phyloP scores from a whole-genome alignment of 2,329 filamentous ascomycete genomes.

The Apiospora rasikravindrae region DNA sequence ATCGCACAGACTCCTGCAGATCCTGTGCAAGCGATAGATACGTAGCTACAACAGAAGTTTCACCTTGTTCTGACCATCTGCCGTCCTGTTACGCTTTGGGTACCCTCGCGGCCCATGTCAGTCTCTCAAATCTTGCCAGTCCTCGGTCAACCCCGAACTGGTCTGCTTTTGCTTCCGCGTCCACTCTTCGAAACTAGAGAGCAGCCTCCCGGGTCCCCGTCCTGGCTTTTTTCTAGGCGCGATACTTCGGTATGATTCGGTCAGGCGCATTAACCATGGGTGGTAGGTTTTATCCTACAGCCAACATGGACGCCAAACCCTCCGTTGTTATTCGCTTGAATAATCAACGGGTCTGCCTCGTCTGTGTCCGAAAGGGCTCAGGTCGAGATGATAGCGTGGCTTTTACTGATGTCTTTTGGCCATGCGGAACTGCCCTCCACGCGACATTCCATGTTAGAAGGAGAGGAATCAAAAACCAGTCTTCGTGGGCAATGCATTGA shows the following conservation, averaged over 20 bases:
- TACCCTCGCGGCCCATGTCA: slow-evolving; percentile 41
- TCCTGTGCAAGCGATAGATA: slow-evolving; percentile 44
- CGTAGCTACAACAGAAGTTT: slow-evolving; percentile 54
- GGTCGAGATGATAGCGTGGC: slow-evolving; percentile 69
- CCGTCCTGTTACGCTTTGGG: slow-evolving; percentile 50
- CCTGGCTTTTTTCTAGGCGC: slow-evolving; percentile 48
- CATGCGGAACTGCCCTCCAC: slow-evolving; percentile 73
- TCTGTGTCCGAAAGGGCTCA: slow-evolving; percentile 45
- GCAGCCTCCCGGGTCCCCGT: slow-evolving; percentile 48
- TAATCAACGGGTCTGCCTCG: slow-evolving; percentile 51
- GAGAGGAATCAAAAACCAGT: slow-evolving; percentile 94
- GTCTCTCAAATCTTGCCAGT: slow-evolving; percentile 29
- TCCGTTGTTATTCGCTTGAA: slow-evolving; percentile 36
- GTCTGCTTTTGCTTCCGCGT: slow-evolving; percentile 26
- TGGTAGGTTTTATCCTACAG: slow-evolving; percentile 50
- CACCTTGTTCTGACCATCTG: slow-evolving; percentile 40
- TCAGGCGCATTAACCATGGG: slow-evolving; percentile 63
- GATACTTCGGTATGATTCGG: slow-evolving; percentile 55
- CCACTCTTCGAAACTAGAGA: slow-evolving; percentile 34
- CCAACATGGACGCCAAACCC: slow-evolving; percentile 55
- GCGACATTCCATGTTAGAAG: slow-evolving; percentile 44
- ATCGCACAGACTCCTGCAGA: slow-evolving; percentile 41
- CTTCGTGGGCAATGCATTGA: slow-evolving; percentile 83
- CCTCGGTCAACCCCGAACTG: neutral
- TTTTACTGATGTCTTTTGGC: slow-evolving; percentile 98